These are phyloP conservation scores for Lactarius quietus DNA, from an alignment of 768 basidiomycete genomes.

Conservation along the genomic window DNA sequence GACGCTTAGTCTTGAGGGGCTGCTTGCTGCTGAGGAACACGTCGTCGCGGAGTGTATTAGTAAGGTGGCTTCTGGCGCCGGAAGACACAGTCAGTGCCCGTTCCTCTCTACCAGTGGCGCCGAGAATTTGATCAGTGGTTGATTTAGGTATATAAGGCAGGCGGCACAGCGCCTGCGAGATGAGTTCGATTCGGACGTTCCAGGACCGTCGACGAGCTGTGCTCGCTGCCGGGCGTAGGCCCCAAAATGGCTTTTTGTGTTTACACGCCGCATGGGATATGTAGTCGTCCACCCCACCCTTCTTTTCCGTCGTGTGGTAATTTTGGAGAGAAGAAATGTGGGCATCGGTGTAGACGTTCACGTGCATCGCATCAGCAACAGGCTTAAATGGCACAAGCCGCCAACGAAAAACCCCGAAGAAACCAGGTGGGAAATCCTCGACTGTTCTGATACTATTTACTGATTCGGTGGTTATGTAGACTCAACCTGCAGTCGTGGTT, in stretches of 20 bases:
- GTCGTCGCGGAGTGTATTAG: conserved; percentile 72
- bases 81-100: conserved; percentile 65
- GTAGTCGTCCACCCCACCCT: conserved; percentile 39
- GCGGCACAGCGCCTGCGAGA: conserved; percentile 66
- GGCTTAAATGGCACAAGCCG: conserved; percentile 87
- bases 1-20: conserved; percentile 66
- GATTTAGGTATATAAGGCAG: conserved; percentile 64
- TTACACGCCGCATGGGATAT: conserved; percentile 83
- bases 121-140: not conserved
- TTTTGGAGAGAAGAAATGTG: conserved; percentile 49
- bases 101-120: not conserved
- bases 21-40: conserved; percentile 59
- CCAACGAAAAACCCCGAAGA: conserved; percentile 85
- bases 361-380: conserved; percentile 92
- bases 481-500: conserved; percentile 83
- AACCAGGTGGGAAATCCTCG: conserved; percentile 53
- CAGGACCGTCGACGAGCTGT: conserved; percentile 87
- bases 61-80: conserved; percentile 90
- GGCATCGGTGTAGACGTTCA: conserved; percentile 97
- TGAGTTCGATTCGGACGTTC: conserved; percentile 79
- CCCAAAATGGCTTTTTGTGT: conserved; percentile 94
- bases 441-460: not conserved
- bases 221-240: conserved; percentile 86
- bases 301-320: not conserved
- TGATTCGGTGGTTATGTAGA: conserved; percentile 34